Conservation (phyloP, 139 green algal species). For the Pleodorina starrii region DNA sequence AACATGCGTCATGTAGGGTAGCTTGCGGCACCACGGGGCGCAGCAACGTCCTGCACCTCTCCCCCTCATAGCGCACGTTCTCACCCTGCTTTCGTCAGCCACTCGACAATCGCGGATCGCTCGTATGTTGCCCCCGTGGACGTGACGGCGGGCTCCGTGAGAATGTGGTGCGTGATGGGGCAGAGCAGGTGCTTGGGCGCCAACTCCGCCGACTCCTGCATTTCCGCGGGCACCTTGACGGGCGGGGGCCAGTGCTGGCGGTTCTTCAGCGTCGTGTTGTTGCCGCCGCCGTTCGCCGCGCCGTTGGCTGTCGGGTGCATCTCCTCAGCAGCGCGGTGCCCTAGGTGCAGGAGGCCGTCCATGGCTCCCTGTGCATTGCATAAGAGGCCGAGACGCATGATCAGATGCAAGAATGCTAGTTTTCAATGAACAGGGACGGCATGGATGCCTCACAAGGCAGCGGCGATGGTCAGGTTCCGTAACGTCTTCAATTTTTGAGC, state of each 20-base stretch:
- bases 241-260: constrained; percentile 62
- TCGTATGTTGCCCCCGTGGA: constrained; percentile 58
- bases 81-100: constrained; percentile 47
- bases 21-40: too few relatives aligned
- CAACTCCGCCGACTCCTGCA: constrained; percentile 44
- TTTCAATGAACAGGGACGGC: too few relatives aligned
- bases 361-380: constrained; percentile 27
- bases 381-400: too few relatives aligned
- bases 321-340: background rate
- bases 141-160: constrained; percentile 54
- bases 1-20: too few relatives aligned
- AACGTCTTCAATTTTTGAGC: too few relatives aligned
- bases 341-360: background rate
- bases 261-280: too few relatives aligned
- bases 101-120: constrained; percentile 52
- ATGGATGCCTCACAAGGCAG: too few relatives aligned
- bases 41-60: too few relatives aligned
- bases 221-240: constrained; percentile 32
- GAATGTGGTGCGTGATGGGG: constrained; percentile 61
- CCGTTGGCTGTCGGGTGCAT: background rate
- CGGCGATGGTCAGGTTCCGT: too few relatives aligned
- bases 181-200: constrained; percentile 51
- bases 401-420: too few relatives aligned
- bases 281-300: too few relatives aligned
- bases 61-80: too few relatives aligned